Percentiles rank a stretch among this genome's conserved stretches.
These are phyloP conservation scores for Lichtheimia hyalospora DNA, from an alignment of 371 early-diverging fungal species.

Conservation along the genomic window DNA sequence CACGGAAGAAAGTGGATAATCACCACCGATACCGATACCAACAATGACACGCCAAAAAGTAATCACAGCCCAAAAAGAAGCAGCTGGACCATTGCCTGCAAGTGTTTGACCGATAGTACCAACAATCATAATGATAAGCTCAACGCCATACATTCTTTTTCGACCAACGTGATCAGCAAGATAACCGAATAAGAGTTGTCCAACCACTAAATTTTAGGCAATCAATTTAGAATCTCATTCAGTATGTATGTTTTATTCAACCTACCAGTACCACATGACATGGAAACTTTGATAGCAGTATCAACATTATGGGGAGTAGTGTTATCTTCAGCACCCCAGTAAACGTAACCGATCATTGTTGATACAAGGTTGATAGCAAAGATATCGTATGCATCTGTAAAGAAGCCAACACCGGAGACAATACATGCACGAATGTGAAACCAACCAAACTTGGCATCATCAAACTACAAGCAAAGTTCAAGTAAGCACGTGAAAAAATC, in stretches of 20 bases:
- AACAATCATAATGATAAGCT: slow-evolving; percentile 75
- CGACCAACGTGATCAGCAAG: slow-evolving; percentile 80
- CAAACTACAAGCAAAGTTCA: slow-evolving; percentile 29
- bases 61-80: slow-evolving; percentile 62
- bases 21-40: slow-evolving; percentile 83
- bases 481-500: background rate
- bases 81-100: slow-evolving; percentile 57
- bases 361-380: slow-evolving; percentile 84
- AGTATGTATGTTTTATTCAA: no score
- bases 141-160: slow-evolving; percentile 84
- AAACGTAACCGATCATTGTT: slow-evolving; percentile 74
- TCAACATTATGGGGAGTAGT: slow-evolving; percentile 59
- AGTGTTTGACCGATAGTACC: slow-evolving; percentile 77
- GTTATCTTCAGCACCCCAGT: slow-evolving; percentile 45
- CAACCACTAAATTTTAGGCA: slow-evolving; percentile 27
- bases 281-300: slow-evolving; percentile 71
- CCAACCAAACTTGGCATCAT: slow-evolving; percentile 64
- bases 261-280: slow-evolving; percentile 70
- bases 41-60: slow-evolving; percentile 78
- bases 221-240: no score
- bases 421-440: slow-evolving; percentile 86
- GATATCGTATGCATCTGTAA: slow-evolving; percentile 88
- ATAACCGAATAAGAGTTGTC: slow-evolving; percentile 79
- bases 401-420: slow-evolving; percentile 88
- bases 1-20: slow-evolving; percentile 76